A percentile compares a stretch with the other conserved stretches of the same genome.
phyloP scores from a whole-genome alignment of 225 moss, liverwort and hornwort species.

The Pseudoscleropodium purum region DNA sequence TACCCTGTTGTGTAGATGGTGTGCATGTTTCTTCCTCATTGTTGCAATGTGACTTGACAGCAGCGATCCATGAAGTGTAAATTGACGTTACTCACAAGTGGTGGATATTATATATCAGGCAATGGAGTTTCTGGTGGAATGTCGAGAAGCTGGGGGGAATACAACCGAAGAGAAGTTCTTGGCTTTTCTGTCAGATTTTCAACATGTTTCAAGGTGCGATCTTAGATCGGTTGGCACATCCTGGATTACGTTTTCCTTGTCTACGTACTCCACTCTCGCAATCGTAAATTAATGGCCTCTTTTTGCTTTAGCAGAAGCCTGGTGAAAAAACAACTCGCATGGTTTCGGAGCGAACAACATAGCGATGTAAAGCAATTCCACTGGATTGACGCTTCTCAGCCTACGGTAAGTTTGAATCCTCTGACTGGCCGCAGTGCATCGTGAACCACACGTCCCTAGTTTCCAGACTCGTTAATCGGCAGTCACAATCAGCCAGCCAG shows the following conservation, averaged over 20 bases:
- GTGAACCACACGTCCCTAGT: not conserved
- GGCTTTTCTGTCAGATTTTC: conserved; percentile 61
- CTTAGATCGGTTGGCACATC: not conserved
- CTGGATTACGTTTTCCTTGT: not conserved
- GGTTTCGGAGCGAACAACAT: conserved; percentile 68
- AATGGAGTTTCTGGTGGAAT: conserved; percentile 70
- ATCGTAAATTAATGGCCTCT: not conserved
- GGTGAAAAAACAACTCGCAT: conserved; percentile 75
- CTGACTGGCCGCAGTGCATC: not conserved
- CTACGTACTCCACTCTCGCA: not conserved
- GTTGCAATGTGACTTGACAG: not conserved
- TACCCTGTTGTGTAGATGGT: not conserved
- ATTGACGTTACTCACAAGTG: not conserved
- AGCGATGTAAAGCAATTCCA: conserved; percentile 48
- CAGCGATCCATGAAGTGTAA: not conserved
- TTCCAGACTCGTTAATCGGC: not conserved
- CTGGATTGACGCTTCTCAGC: conserved; percentile 67
- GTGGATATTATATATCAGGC: conserved; percentile 23
- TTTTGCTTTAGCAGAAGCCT: conserved; percentile 39
- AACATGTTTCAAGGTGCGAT: conserved; percentile 67
- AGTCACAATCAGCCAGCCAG: not conserved
- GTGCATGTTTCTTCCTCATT: not conserved
- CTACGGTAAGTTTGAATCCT: conserved; percentile 24
- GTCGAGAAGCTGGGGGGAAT: conserved; percentile 55
- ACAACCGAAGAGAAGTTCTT: conserved; percentile 39